Base-by-base conservation (phyloP, 169 alveolate genomes). In the Plasmodium relictum region DNA sequence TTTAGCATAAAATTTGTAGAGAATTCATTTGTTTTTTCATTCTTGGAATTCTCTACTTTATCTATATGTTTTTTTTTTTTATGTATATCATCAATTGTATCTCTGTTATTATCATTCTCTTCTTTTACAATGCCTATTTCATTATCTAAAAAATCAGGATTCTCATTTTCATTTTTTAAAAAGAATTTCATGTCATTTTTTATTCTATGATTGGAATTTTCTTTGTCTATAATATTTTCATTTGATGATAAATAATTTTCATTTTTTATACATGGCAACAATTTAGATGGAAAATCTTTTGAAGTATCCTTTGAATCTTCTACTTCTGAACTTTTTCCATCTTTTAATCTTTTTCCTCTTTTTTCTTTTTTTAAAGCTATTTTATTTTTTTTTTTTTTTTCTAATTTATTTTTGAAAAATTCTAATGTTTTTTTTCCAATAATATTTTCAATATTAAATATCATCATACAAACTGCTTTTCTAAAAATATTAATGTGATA, bases 401-500 rank as follows among this genome's bases (percentile, higher is more conserved):
- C 68, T 10, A 65, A 59, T 73, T 88, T 73, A 52, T 74, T 88
- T 70, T 41, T 88, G 83, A 63, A 92, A 92, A 59, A 91, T 66
- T 62, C 72, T 41, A 39, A 91, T 45, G 85, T 83, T 41, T 86
- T 68, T 39, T 37, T 68, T 0, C 95, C 96, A 48, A 88, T 91
- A 91, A 91, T 73, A 54, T 91, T 88, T 48, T 80, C 89, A 56
- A 73, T 73, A 26, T 92, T 93, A 91, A 94, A 95, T 31, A 92
- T 74, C 88, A 97, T 89, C 70, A 93, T 88, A 88, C 95, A 97
- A 7, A 97, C 98, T 10, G 97, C 97, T 70, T 98, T 96, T 73
- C 99, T 94, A 90, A 98, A 98, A 52, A 98, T 95, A 14, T 99
- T 98, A 31, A 98, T 97, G 97, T 98, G 98, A 89, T 95, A 99